Evolutionary conservation across 495 filamentous ascomycete genomes (phyloP).

Genomic region (Podospora conica): DNA sequence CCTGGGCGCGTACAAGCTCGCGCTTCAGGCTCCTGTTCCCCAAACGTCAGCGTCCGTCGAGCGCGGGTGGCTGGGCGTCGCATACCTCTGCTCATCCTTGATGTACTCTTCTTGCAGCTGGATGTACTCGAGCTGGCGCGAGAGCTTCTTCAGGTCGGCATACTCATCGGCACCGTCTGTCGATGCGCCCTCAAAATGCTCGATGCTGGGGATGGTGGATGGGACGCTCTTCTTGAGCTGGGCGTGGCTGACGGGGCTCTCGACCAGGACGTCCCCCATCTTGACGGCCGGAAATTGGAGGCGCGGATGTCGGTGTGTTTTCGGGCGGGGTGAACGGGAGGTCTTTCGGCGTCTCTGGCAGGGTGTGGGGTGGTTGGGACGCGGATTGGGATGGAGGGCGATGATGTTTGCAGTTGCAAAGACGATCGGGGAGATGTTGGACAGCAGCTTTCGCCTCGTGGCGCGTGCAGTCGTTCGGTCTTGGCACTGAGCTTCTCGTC

Average conservation of each 20-base stretch:
- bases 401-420: slow-evolving; percentile 7
- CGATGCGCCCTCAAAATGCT: slow-evolving; percentile 73
- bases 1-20: slow-evolving; percentile 93
- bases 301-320: neutral
- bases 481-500: slow-evolving; percentile 24
- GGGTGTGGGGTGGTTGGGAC: neutral
- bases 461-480: slow-evolving; percentile 20
- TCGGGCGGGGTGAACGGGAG: neutral
- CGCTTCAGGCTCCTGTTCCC: slow-evolving; percentile 81
- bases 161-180: slow-evolving; percentile 89
- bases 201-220: slow-evolving; percentile 85
- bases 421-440: slow-evolving; percentile 22
- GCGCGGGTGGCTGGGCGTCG: neutral
- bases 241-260: slow-evolving; percentile 66
- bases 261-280: slow-evolving; percentile 81
- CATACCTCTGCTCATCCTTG: slow-evolving; percentile 96
- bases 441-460: slow-evolving; percentile 25
- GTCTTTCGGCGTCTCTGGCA: neutral
- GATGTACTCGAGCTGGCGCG: slow-evolving; percentile 97
- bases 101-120: slow-evolving; percentile 99
- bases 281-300: slow-evolving; percentile 20
- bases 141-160: slow-evolving; percentile 86
- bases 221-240: slow-evolving; percentile 70
- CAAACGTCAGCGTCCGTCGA: slow-evolving; percentile 11
- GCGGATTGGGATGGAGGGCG: slow-evolving; percentile 1